Conservation (phyloP, 208 protist genomes). For the Acanthamoeba culbertsoni region DNA sequence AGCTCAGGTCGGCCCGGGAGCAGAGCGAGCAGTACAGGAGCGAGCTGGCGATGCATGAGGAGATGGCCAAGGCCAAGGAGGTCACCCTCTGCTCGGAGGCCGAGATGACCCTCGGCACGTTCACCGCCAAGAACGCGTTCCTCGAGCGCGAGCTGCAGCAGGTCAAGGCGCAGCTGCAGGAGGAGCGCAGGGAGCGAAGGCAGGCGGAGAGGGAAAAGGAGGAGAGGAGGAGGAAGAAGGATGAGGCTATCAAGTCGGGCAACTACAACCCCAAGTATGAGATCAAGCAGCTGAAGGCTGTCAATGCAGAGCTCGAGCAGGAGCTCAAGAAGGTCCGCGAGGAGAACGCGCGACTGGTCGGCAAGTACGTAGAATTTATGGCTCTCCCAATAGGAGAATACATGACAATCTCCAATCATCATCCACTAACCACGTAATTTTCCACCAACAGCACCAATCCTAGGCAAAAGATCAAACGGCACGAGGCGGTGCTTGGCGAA, state of each 20-base stretch:
- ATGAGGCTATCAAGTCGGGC: neutral
- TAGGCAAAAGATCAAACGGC: slow-evolving; percentile 52
- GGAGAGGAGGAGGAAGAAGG: neutral
- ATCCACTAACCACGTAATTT: neutral
- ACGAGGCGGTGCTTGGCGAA: neutral
- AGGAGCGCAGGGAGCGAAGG: neutral
- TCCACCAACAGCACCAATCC: neutral
- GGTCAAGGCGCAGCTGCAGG: neutral
- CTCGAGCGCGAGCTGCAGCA: slow-evolving; percentile 12
- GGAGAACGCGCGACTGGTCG: slow-evolving; percentile 22
- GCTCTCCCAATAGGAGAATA: too few relatives aligned
- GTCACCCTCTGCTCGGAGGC: neutral
- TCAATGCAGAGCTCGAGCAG: slow-evolving; percentile 3
- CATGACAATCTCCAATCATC: neutral
- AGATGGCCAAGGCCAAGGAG: neutral
- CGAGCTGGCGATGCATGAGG: neutral
- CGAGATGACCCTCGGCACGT: neutral
- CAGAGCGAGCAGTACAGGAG: neutral
- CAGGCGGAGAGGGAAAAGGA: neutral
- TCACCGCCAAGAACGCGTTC: neutral
- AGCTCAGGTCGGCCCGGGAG: neutral
- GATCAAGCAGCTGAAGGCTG: slow-evolving; percentile 30
- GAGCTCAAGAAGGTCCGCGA: slow-evolving; percentile 34
- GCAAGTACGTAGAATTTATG: neutral
- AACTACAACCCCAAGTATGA: neutral